Percentiles rank a stretch among this genome's conserved stretches.
Conservation (phyloP, 2,329 filamentous ascomycete genomes). For the Zasmidium citrigriseum region DNA sequence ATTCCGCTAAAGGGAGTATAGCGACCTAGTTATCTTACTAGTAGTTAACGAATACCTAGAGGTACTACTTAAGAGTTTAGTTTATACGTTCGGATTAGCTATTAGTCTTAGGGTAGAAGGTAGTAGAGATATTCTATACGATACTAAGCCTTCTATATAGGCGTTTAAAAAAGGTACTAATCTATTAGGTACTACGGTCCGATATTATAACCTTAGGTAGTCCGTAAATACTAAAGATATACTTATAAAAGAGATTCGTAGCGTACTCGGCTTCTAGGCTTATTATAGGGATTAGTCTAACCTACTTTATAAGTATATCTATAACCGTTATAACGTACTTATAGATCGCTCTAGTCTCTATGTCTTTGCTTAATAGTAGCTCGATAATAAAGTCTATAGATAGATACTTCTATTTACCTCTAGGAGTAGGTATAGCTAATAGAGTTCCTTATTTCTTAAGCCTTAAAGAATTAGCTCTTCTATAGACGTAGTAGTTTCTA, state of each 20-base stretch:
- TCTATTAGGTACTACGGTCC: neutral
- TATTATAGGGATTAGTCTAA: neutral
- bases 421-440: neutral
- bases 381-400: neutral
- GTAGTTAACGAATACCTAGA: neutral
- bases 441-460: neutral
- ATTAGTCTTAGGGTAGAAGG: neutral
- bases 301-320: neutral
- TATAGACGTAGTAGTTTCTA: neutral
- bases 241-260: neutral
- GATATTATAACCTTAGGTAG: neutral
- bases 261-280: neutral
- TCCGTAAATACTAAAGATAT: neutral
- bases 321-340: neutral
- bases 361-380: neutral
- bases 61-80: neutral
- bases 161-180: neutral
- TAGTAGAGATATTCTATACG: neutral
- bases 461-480: neutral
- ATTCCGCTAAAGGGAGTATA: neutral
- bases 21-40: neutral
- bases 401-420: neutral
- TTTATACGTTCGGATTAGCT: neutral
- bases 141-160: neutral
- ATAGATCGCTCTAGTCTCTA: neutral